These are phyloP conservation scores for Talaromyces piceae DNA, from an alignment of 2,329 filamentous ascomycete genomes.

Conservation along the genomic window DNA sequence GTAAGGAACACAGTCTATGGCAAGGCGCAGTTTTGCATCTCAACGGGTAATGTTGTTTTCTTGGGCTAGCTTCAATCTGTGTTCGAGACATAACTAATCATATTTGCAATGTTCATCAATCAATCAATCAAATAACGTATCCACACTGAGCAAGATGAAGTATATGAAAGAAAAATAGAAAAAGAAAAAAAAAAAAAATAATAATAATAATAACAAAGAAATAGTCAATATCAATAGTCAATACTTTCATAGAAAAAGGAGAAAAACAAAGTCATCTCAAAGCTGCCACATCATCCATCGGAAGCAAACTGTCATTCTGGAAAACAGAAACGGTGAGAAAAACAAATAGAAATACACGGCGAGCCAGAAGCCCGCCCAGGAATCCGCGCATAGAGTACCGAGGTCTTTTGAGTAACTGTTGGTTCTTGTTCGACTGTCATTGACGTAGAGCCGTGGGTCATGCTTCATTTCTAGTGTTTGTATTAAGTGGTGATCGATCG, in stretches of 20 bases:
- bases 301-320: not conserved
- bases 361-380: not conserved
- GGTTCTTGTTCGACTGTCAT: not conserved
- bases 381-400: not conserved
- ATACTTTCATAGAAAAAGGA: constrained; percentile 8
- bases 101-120: not conserved
- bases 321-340: not conserved
- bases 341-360: constrained; percentile 8
- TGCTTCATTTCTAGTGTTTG: not conserved
- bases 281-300: constrained; percentile 1
- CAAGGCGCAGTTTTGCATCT: not conserved
- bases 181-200: not conserved
- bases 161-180: constrained; percentile 1
- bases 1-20: not conserved
- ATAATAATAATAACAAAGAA: not conserved
- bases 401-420: too few relatives aligned
- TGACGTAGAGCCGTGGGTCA: not conserved
- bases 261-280: constrained; percentile 4
- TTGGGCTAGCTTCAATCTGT: not conserved
- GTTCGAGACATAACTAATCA: not conserved
- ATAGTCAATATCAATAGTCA: constrained; percentile 3
- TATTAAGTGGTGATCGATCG: not conserved
- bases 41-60: not conserved
- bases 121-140: not conserved
- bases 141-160: not conserved